Base-by-base conservation (phyloP, 768 basidiomycete species). In the Suillus ampliporus region DNA sequence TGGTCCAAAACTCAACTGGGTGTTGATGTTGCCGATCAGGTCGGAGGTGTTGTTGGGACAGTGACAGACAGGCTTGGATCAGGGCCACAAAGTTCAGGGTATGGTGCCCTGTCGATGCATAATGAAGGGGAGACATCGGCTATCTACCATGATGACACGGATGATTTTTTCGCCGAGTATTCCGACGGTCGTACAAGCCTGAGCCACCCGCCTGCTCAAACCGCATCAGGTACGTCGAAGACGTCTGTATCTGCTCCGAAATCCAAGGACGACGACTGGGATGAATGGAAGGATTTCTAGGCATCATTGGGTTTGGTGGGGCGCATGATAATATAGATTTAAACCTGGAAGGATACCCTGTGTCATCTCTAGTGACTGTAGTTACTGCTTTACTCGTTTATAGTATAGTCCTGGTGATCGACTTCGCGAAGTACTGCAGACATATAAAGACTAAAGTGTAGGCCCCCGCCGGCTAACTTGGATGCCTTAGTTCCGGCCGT, bases 261-360 rank as follows among this genome's bases (percentile, higher is more conserved):
- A 13, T 69, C 77, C 21, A 80, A 81, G 71, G 80, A 80, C 57
- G 85, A 82, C 64, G 86, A 85, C 46, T 92, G 91, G 87, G 86
- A 89, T 64, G 90, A 90, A 54, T 92, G 91, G 91, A 88, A 92
- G 74, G 89, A 91, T 72, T 92, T 92, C 67, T 92, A 85, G 79
- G 59, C 35, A n/a, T 51, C 15, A 4, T 50, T 7, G 40, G 14
- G 28, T 41, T 19, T 31, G n/a, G 43, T 26, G n/a, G 34, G 11
- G 43, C 14, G 19, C 26, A 46, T 48, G 2, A 4, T 47, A 15
- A 48, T 48, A 19, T 47, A 57, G 40, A 48, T 28, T 48, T 14
- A 21, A 6, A 37, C 14, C 9, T 40, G 19, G 23, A 56, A 26
- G 54, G 26, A 56, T 56, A 56, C 38, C 37, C 35, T 54, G 23